These are phyloP conservation scores for Sequoiadendron giganteum DNA, from an alignment of 75 land plant species.

Conservation along the genomic window DNA sequence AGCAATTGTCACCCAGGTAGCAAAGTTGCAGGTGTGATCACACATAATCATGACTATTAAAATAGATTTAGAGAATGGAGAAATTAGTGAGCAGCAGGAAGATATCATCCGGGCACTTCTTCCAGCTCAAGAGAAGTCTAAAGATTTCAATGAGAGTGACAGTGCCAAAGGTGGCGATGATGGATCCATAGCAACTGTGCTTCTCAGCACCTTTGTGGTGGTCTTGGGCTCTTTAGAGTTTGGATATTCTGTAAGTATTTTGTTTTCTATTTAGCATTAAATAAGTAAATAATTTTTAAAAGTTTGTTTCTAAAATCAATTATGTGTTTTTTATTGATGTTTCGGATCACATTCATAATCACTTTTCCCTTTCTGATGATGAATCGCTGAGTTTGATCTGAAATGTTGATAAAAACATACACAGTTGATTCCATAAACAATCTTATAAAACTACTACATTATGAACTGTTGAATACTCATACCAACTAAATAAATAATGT, in stretches of 20 bases:
- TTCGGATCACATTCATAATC: too few relatives aligned
- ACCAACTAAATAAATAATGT: too few relatives aligned
- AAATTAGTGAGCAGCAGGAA: not conserved
- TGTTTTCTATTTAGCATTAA: not conserved
- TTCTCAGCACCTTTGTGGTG: constrained; percentile 47
- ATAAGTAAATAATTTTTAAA: not conserved
- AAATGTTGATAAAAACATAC: too few relatives aligned
- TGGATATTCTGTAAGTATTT: constrained; percentile 55
- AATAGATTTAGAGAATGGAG: not conserved
- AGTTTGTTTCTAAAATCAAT: too few relatives aligned
- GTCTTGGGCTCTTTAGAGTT: constrained; percentile 60
- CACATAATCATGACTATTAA: not conserved
- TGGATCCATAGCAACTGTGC: not conserved
- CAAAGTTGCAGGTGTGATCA: too few relatives aligned
- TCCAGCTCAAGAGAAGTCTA: not conserved
- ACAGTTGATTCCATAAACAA: too few relatives aligned
- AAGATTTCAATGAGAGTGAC: not conserved
- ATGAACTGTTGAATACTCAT: too few relatives aligned
- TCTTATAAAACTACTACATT: too few relatives aligned
- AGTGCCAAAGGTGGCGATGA: not conserved
- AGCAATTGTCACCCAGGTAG: too few relatives aligned
- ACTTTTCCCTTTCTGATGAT: too few relatives aligned
- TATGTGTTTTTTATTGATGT: too few relatives aligned
- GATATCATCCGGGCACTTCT: not conserved
- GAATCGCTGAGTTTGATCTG: too few relatives aligned